Conservation (phyloP, 192 early-diverging fungal species). For the Linnemannia schmuckeri region DNA sequence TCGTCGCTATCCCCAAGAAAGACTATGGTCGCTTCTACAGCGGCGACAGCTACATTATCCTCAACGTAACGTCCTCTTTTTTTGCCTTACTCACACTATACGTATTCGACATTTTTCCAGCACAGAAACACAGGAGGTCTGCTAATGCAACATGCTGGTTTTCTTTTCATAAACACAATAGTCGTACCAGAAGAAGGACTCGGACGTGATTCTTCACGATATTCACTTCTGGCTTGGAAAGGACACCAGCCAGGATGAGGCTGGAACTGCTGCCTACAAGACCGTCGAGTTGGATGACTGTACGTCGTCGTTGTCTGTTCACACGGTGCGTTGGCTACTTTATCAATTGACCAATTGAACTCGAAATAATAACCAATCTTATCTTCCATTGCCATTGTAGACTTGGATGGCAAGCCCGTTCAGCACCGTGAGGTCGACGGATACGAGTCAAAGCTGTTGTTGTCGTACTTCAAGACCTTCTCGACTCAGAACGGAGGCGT, state of each 20-base stretch:
- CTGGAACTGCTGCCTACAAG: constrained; percentile 90
- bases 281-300: constrained; percentile 83
- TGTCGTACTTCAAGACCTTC: constrained; percentile 75
- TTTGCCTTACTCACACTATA: not conserved
- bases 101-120: not conserved
- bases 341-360: not conserved
- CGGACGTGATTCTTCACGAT: constrained; percentile 75
- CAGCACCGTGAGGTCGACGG: constrained; percentile 87
- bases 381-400: constrained; percentile 38
- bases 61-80: constrained; percentile 64
- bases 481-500: constrained; percentile 76
- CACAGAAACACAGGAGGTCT: not conserved
- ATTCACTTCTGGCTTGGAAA: constrained; percentile 89
- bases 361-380: not conserved
- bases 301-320: constrained; percentile 25
- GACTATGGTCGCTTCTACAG: constrained; percentile 80
- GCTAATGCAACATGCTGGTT: not conserved
- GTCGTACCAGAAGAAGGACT: constrained; percentile 72
- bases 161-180: constrained; percentile 22
- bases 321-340: not conserved
- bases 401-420: constrained; percentile 72
- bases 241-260: constrained; percentile 82
- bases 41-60: constrained; percentile 83
- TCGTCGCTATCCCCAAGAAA: constrained; percentile 71
- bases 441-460: constrained; percentile 73